Conservation (phyloP, 164 flowering plant species). For the Akebia trifoliata region DNA sequence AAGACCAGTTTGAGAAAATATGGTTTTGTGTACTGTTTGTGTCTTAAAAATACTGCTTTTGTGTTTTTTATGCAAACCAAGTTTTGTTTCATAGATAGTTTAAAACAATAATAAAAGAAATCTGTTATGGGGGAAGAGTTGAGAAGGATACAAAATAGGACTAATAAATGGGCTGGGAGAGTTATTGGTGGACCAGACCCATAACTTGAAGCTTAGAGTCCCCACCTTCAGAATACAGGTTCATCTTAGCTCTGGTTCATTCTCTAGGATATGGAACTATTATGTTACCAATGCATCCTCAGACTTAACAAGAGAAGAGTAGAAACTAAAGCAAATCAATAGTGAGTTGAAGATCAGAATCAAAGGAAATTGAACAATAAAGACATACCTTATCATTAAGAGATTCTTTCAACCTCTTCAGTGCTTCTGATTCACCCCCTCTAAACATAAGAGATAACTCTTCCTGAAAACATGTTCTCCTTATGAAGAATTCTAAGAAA, state of each 20-base stretch:
- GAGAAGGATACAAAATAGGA: background rate
- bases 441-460: constrained; percentile 64
- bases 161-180: background rate
- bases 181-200: background rate
- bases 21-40: too few relatives aligned
- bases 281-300: background rate
- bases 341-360: background rate
- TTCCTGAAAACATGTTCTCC: constrained; percentile 41
- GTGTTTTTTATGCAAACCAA: too few relatives aligned
- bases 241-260: background rate
- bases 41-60: too few relatives aligned
- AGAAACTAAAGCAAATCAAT: background rate
- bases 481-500: constrained; percentile 3
- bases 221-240: background rate
- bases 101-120: too few relatives aligned
- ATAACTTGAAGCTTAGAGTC: background rate
- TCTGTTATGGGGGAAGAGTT: background rate
- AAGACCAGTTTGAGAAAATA: background rate
- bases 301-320: background rate
- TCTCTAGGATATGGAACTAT: background rate
- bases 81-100: too few relatives aligned
- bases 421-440: constrained; percentile 90
- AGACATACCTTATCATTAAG: constrained; percentile 51
- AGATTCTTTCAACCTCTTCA: constrained; percentile 61
- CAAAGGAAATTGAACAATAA: constrained; percentile 2